Conservation (phyloP, 106 monocot species). For the Iris macrosiphon region DNA sequence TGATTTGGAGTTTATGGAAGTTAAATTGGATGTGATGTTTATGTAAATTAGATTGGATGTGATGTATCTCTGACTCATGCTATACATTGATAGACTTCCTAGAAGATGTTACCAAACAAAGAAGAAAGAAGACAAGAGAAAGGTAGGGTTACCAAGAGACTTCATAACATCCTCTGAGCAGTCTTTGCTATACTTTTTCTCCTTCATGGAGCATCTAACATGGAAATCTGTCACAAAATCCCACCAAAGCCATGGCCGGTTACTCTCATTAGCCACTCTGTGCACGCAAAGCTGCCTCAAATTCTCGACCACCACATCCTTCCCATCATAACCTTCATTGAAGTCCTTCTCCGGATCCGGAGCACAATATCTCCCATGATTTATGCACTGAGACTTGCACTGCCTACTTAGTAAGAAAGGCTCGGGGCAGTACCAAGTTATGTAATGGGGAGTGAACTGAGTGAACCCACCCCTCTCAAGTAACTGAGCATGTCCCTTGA, state of each 20-base stretch:
- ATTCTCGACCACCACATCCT: slow-evolving; percentile 81
- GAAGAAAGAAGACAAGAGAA: no score
- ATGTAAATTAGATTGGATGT: no score
- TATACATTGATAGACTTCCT: no score
- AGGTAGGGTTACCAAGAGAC: slow-evolving; percentile 49
- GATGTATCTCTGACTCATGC: no score
- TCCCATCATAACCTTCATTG: slow-evolving; percentile 71
- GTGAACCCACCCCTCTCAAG: slow-evolving; percentile 70
- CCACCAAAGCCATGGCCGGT: slow-evolving; percentile 85
- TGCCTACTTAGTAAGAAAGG: slow-evolving; percentile 50
- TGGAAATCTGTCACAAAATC: slow-evolving; percentile 88
- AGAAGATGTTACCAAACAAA: no score
- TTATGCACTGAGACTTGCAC: slow-evolving; percentile 85
- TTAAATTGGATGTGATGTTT: no score
- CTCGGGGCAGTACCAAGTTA: slow-evolving; percentile 86
- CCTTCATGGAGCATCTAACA: slow-evolving; percentile 84
- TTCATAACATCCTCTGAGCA: slow-evolving; percentile 78
- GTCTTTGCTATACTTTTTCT: slow-evolving; percentile 64
- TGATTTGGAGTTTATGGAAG: no score
- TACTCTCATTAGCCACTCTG: slow-evolving; percentile 53
- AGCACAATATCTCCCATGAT: slow-evolving; percentile 84
- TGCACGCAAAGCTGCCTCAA: slow-evolving; percentile 88
- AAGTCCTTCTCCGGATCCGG: slow-evolving; percentile 91
- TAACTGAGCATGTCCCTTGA: slow-evolving; percentile 83
- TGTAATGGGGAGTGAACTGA: slow-evolving; percentile 86